phyloP scores from a whole-genome alignment of 805 yeast species.

The Ogataea sp. region DNA sequence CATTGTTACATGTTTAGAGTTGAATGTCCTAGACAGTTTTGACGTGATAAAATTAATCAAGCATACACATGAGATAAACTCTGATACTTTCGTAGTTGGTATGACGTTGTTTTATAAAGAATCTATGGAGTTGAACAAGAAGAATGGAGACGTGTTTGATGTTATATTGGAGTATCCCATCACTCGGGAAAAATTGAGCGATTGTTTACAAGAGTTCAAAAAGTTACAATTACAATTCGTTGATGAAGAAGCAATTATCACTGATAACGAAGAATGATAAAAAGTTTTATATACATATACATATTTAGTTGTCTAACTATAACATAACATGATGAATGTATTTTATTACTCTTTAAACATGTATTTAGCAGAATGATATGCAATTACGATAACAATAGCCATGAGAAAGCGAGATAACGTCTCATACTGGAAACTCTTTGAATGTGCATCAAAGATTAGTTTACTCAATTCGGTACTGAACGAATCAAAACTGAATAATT shows the following conservation, averaged over 20 bases:
- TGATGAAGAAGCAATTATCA: constrained; percentile 25
- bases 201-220: constrained; percentile 19
- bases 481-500: constrained; percentile 35
- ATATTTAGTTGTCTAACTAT: neutral
- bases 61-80: constrained; percentile 70
- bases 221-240: constrained; percentile 5
- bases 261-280: constrained; percentile 24
- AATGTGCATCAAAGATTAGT: neutral
- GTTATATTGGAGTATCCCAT: constrained; percentile 71
- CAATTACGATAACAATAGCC: no score
- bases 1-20: constrained; percentile 65
- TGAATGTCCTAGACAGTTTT: constrained; percentile 58
- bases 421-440: neutral
- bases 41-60: constrained; percentile 74
- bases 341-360: no score
- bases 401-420: neutral
- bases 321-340: no score
- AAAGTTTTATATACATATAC: neutral
- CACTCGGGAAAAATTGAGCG: constrained; percentile 25
- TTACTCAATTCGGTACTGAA: constrained; percentile 20
- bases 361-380: no score
- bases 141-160: constrained; percentile 43
- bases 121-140: constrained; percentile 30
- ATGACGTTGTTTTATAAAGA: constrained; percentile 66
- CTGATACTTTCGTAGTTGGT: constrained; percentile 70